Evolutionary conservation across 2,329 filamentous ascomycete genomes (phyloP).

Genomic region (Hypoxylon sp.): DNA sequence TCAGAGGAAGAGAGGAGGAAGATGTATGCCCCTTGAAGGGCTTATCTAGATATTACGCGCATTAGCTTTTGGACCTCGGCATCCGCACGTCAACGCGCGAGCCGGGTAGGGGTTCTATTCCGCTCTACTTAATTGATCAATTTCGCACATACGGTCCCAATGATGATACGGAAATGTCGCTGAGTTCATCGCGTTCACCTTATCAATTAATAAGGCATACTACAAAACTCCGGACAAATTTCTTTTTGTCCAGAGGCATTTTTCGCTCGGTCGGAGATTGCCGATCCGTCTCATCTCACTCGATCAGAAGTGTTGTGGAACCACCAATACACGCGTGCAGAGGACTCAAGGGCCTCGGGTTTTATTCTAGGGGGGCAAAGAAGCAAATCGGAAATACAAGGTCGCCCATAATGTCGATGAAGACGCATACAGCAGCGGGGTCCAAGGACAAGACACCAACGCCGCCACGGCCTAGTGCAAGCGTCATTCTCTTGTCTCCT

Average conservation of each 20-base stretch:
- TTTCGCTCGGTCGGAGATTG: background rate
- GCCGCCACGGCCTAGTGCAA: constrained; percentile 63
- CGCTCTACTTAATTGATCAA: background rate
- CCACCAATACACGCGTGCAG: background rate
- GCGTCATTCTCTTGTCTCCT: constrained; percentile 87
- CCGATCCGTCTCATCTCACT: constrained; percentile 24
- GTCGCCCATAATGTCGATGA: constrained; percentile 7
- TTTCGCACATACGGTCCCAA: background rate
- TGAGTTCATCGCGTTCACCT: background rate
- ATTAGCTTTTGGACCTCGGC: constrained; percentile 23
- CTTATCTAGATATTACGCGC: background rate
- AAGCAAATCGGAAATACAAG: background rate
- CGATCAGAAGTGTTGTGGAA: background rate
- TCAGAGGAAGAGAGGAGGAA: background rate
- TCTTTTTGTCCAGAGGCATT: background rate
- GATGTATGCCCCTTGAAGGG: background rate
- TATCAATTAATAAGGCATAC: background rate
- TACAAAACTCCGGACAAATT: background rate
- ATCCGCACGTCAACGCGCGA: background rate
- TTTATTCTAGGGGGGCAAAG: background rate
- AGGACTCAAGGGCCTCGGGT: background rate
- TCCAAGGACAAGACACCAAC: constrained; percentile 55
- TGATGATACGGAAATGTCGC: constrained; percentile 23
- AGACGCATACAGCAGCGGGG: constrained; percentile 19
- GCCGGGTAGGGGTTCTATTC: background rate